Base-by-base conservation (phyloP, 495 filamentous ascomycete species). In the Halenospora varia region DNA sequence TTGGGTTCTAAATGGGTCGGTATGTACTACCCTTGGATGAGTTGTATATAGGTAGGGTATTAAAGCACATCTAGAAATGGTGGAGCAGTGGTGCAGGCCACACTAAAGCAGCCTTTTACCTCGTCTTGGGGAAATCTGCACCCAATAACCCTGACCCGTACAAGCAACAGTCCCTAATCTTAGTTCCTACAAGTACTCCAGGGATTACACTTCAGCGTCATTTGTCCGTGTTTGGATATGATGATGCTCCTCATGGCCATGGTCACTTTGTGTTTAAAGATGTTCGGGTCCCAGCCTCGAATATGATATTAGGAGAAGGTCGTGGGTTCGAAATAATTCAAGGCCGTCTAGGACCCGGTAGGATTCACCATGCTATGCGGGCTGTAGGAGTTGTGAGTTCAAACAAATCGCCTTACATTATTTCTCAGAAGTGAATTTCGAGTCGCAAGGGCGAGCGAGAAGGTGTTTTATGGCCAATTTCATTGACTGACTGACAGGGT, bases 261-360 rank as follows among this genome's bases (percentile, higher is more conserved):
- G 91, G 87, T 25, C 89, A 96, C 71, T 85, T 96, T 68, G 83
- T 76, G 53, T 96, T 96, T 77, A 79, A 84, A 22, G 83, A 96
- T 66, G 92, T 94, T 46, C 87, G 89, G 56, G 85, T 96, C 0
- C 91, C 90, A 19, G 78, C 76, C 4, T 68, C 78, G 55, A 90
- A 89, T 70, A 82, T 96, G 62, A 86, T 96, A 9, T 84, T 96
- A 25, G 92, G 92, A 49, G 88, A 90, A 68, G 90, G 92, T 56
- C 84, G 91, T 47, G 92, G 92, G 15, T 96, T 96, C 72, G 92
- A 96, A 70, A 96, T 96, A 66, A 96, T 96, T 71, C 92, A 96
- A 70, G 92, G 92, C 26, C 87, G 92, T 45, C 82, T 96, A 23
- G 92, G 92, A 2, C 92, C 92, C 18, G 92, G 92, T 10, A 87